Evolutionary conservation across 495 filamentous ascomycete species (phyloP), one percentile per base, ranked within the genome.

Genomic region (Hyaloscypha finlandica): DNA sequence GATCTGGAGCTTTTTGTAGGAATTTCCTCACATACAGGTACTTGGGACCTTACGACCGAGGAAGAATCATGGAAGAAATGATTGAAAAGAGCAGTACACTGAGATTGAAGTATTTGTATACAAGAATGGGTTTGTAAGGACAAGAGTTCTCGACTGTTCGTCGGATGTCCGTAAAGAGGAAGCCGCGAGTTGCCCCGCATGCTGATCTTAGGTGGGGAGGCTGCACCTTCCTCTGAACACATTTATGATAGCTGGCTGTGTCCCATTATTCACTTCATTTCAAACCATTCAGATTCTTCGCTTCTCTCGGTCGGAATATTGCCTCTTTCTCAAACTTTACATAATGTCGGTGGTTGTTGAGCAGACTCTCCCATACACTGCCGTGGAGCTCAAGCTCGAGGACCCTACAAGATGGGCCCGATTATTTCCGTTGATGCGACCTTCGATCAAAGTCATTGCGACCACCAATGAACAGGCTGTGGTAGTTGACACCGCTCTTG

Each of bases 341-440:
- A 58, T 59, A 35, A 70, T 70, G 68, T 58, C 68, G n/a, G 12
- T 70, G 6, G 55, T 67, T 20, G 64, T 67, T 8, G 63, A 63
- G 31, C 68, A 48, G 60, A 67, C 64, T 3, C 39, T 66, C n/a
- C 63, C 68, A 19, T 70, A 66, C 61, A 35, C 35, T 4, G n/a
- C 63, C 5, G 11, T 58, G 30, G 57, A 66, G 22, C 59, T 70
- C 35, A 14, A 59, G 5, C 56, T 69, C 31, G 62, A 62, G 20
- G 68, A 70, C 32, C 30, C 68, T 19, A 30, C 51, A 33, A 8
- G 59, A 53, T 70, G 68, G 68, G 53, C n/a, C 52, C 63, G 68
- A 2, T 54, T 70, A 9, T 64, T 70, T 58, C 63, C 63, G 22
- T 42, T 70, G 2, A 70, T 70, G 20, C 68, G 68, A 19, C 68